Base-by-base conservation (phyloP, 2,329 filamentous ascomycete species). In the Trichoderma simmonsii region DNA sequence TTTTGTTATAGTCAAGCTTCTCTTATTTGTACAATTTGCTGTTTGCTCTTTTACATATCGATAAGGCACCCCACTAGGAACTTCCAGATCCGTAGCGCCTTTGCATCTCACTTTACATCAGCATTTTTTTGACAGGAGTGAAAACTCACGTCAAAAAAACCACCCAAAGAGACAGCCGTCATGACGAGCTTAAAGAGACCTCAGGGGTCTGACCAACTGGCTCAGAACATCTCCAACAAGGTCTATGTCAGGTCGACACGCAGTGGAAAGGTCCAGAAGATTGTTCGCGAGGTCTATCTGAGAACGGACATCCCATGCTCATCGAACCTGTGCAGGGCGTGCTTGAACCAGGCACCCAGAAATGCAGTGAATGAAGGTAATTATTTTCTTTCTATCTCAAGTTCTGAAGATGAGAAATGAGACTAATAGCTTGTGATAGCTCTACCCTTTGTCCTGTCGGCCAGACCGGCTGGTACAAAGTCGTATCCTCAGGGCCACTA, bases 271-370 rank as follows among this genome's bases (percentile, higher is more conserved):
- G 95, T 98, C 73, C 96, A 98, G 82, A 99, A 99, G 87, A 97
- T 99, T 79, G 96, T 99, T 76, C 91, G 95, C 78, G 96, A 99
- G 85, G 88, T 98, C 74, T 99, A 99, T 83, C 87, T 99, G 73
- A 90, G 96, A 81, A 93, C 95, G 83, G 96, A 99, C 81, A 98
- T 99, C 79, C 95, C 96, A 64, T 99, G 96, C 85, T 98, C 95
- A 39, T 98, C 95, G 30, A 92, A 91, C 81, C 86, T 99, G 59
- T 99, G 96, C 85, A 87, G 88, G 73, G 83, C 83, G 78, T 99
- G 96, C 81, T 86, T 93, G 59, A 86, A 90, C 61, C 88, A 85
- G 75, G 93, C 94, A 2, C 95, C 94, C 1, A 87, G 89, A 75
- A 93, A 96, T 84, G 94, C 95, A 32, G 88, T 90, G 76, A 92